A percentile compares a stretch with the other conserved stretches of the same genome.
Conservation (phyloP, 177 flowering plant genomes). For the Telopea speciosissima region DNA sequence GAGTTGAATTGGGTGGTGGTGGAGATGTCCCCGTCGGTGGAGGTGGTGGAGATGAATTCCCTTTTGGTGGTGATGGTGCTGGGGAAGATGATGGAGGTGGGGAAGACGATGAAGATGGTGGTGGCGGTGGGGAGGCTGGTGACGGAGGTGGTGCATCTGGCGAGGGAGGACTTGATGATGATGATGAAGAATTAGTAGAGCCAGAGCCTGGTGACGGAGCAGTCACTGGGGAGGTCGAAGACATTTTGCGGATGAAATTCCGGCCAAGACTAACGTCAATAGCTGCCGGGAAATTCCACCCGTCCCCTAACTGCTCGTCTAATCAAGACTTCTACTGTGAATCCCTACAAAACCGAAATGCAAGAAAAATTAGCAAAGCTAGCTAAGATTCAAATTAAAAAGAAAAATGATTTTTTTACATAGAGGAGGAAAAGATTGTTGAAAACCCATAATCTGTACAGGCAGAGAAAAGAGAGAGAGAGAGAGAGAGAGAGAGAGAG, state of each 20-base stretch:
- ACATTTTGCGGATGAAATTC: conserved; percentile 3
- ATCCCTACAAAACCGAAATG: not conserved
- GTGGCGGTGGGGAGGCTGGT: conserved; percentile 11
- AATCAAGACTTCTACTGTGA: not conserved
- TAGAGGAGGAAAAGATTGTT: too few relatives aligned
- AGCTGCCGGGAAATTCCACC: conserved; percentile 5
- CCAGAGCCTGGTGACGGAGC: conserved; percentile 13
- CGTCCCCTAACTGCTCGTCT: conserved; percentile 9
- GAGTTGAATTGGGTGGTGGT: not conserved
- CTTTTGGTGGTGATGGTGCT: not conserved
- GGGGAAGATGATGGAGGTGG: not conserved
- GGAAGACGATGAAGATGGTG: conserved; percentile 1
- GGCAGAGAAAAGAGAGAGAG: too few relatives aligned
- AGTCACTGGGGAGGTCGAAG: conserved; percentile 21
- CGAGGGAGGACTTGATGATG: conserved; percentile 12
- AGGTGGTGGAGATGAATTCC: not conserved
- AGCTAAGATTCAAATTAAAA: too few relatives aligned
- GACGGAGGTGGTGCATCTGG: conserved; percentile 15
- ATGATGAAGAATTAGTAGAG: not conserved
- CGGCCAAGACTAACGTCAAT: not conserved
- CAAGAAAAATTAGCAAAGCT: not conserved
- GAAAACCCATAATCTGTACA: too few relatives aligned
- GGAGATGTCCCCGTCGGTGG: not conserved
- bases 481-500: not conserved
- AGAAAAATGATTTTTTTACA: too few relatives aligned